These are phyloP conservation scores for Bimuria novae-zelandiae DNA, from an alignment of 2,329 filamentous ascomycete species.

Conservation along the genomic window DNA sequence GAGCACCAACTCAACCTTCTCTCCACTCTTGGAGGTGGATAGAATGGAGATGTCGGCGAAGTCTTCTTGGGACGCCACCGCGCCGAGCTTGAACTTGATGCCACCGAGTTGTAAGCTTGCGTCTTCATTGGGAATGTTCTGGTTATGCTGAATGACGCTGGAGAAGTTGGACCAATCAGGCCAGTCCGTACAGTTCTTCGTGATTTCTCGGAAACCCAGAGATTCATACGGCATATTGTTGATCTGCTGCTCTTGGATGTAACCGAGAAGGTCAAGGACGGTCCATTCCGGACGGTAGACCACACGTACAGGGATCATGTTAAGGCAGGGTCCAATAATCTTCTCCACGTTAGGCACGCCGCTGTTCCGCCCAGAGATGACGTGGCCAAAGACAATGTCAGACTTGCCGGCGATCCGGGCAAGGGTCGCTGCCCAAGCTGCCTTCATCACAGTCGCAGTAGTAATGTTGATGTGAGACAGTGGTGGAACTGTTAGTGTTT, in stretches of 20 bases:
- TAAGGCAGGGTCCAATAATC: slow-evolving; percentile 50
- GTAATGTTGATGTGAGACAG: slow-evolving; percentile 42
- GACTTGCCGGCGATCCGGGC: slow-evolving; percentile 42
- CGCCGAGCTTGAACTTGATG: slow-evolving; percentile 35
- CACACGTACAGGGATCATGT: slow-evolving; percentile 50
- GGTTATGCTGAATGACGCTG: slow-evolving; percentile 41
- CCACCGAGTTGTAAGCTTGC: slow-evolving; percentile 56
- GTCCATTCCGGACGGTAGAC: slow-evolving; percentile 40
- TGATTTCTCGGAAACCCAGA: slow-evolving; percentile 42
- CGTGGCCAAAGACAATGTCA: slow-evolving; percentile 51
- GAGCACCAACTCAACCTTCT: slow-evolving; percentile 34
- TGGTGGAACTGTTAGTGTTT: slow-evolving; percentile 25
- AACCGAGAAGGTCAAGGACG: slow-evolving; percentile 45
- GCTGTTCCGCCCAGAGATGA: slow-evolving; percentile 49
- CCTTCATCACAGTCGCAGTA: slow-evolving; percentile 51
- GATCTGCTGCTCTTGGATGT: slow-evolving; percentile 52
- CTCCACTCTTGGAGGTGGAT: slow-evolving; percentile 27
- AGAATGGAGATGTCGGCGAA: slow-evolving; percentile 41
- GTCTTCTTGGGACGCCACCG: slow-evolving; percentile 37
- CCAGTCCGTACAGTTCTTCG: slow-evolving; percentile 43
- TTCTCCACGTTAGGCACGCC: slow-evolving; percentile 42
- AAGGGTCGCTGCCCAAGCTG: slow-evolving; percentile 52
- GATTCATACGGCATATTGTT: slow-evolving; percentile 44
- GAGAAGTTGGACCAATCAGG: slow-evolving; percentile 45
- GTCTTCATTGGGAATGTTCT: slow-evolving; percentile 39